Conservation (phyloP, 306 rosid species). For the Acacia acuminata region DNA sequence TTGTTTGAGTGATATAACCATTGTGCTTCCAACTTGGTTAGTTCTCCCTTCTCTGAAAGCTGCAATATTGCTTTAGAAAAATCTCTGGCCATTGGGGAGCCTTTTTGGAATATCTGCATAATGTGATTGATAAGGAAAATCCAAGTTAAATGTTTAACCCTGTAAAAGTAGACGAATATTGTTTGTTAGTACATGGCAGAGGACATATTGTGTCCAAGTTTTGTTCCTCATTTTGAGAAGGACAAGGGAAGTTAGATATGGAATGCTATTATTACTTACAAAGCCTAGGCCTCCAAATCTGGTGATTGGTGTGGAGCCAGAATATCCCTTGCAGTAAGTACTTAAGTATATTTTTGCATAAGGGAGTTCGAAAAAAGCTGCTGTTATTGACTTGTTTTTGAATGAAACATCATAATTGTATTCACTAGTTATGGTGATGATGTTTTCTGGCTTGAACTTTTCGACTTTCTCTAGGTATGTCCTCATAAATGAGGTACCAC, state of each 20-base stretch:
- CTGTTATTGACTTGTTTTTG: conserved; percentile 39
- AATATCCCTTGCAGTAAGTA: conserved; percentile 47
- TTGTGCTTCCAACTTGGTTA: conserved; percentile 38
- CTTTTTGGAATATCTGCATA: conserved; percentile 68
- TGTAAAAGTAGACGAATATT: background rate
- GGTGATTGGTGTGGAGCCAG: conserved; percentile 34
- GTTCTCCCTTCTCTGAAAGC: conserved; percentile 45
- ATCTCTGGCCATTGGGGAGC: conserved; percentile 69
- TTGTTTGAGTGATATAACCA: conserved; percentile 39
- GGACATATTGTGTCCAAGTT: conserved; percentile 25
- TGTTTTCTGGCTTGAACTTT: conserved; percentile 34
- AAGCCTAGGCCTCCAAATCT: conserved; percentile 78
- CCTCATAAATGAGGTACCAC: conserved; percentile 49
- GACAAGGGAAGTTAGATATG: background rate
- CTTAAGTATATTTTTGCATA: conserved; percentile 53
- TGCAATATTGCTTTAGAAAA: conserved; percentile 54
- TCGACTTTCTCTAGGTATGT: conserved; percentile 46
- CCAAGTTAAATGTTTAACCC: background rate
- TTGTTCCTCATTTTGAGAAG: background rate
- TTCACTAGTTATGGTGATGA: conserved; percentile 28
- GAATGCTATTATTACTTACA: conserved; percentile 45
- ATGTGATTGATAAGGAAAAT: conserved; percentile 8
- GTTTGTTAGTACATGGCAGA: background rate
- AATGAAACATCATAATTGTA: conserved; percentile 23
- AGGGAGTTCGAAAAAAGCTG: conserved; percentile 75